These are phyloP conservation scores for Blepharisma undulans DNA, from an alignment of 169 alveolate species.

Conservation along the genomic window DNA sequence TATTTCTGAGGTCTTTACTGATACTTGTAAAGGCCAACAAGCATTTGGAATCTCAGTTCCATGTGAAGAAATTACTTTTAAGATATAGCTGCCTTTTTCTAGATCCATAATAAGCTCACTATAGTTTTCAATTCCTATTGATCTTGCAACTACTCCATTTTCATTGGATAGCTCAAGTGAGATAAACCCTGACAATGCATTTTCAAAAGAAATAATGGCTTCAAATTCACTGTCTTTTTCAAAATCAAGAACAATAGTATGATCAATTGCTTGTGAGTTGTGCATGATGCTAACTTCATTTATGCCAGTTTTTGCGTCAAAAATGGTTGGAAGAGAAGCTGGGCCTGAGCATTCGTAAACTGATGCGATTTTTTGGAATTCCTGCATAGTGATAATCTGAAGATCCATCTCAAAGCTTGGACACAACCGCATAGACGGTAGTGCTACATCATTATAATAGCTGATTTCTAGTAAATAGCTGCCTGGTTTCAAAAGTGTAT, in stretches of 20 bases:
- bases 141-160: neutral
- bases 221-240: neutral
- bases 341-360: neutral
- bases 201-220: neutral
- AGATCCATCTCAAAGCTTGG: conserved; percentile 32
- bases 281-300: neutral
- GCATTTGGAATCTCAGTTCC: neutral
- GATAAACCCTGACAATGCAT: conserved; percentile 22
- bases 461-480: neutral
- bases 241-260: neutral
- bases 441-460: neutral
- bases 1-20: neutral
- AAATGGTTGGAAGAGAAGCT: neutral
- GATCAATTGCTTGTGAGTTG: neutral
- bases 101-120: neutral
- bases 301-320: neutral
- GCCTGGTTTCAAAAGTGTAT: neutral
- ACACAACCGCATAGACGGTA: neutral
- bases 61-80: neutral
- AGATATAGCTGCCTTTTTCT: neutral
- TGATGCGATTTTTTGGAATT: neutral
- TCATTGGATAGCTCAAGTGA: neutral
- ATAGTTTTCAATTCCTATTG: conserved; percentile 3
- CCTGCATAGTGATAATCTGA: neutral
- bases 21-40: conserved; percentile 23